These are phyloP conservation scores for Aspergillus pseudonomiae DNA, from an alignment of 2,329 filamentous ascomycete genomes.

Conservation along the genomic window DNA sequence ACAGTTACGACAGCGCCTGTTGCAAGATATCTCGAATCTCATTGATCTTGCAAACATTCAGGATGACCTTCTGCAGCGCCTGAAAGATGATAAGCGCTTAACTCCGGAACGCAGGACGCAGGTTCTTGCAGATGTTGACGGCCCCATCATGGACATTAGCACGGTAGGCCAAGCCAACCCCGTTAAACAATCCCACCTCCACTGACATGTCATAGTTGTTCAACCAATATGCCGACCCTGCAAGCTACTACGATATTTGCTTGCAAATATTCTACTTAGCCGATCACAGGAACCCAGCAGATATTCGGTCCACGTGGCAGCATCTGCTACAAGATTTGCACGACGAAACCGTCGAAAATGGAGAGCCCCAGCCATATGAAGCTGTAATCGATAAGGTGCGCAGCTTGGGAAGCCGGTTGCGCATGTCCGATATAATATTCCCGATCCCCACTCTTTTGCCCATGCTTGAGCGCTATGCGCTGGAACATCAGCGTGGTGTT, in stretches of 20 bases:
- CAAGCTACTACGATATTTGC: constrained; percentile 90
- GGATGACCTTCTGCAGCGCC: constrained; percentile 80
- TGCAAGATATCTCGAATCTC: constrained; percentile 81
- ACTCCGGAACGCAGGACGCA: constrained; percentile 63
- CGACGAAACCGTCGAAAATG: constrained; percentile 51
- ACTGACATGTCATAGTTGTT: constrained; percentile 66
- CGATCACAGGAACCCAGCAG: constrained; percentile 83
- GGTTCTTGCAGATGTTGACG: constrained; percentile 71
- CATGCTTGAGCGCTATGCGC: constrained; percentile 58
- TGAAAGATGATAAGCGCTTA: constrained; percentile 74
- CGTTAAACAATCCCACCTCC: constrained; percentile 13
- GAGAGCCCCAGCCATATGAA: constrained; percentile 50
- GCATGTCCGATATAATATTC: constrained; percentile 59
- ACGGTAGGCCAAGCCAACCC: constrained; percentile 61
- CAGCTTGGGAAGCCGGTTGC: constrained; percentile 58
- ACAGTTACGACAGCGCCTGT: constrained; percentile 79
- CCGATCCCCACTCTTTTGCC: constrained; percentile 58
- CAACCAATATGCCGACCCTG: constrained; percentile 87
- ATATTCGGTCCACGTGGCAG: constrained; percentile 83
- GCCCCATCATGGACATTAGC: constrained; percentile 74
- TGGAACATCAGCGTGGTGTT: constrained; percentile 52
- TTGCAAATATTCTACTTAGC: constrained; percentile 89
- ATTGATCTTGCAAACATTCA: constrained; percentile 95
- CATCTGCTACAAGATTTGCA: constrained; percentile 76
- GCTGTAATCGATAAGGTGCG: constrained; percentile 58